Conservation (phyloP, 441 rosid genomes). For the Gossypium gossypioides region DNA sequence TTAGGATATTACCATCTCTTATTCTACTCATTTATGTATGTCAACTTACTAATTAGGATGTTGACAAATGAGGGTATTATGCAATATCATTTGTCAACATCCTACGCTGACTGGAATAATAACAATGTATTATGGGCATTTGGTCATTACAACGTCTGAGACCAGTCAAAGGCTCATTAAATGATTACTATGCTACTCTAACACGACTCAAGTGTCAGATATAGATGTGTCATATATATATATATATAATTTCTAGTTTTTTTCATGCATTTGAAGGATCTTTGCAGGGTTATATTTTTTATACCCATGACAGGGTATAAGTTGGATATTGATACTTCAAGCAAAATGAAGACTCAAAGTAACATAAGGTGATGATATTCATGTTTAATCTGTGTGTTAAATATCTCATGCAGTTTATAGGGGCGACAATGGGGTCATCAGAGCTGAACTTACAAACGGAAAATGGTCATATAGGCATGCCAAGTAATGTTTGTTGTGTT, state of each 20-base stretch:
- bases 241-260: neutral
- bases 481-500: constrained; percentile 56
- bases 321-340: neutral
- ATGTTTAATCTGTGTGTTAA: neutral
- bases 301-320: neutral
- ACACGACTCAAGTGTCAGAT: neutral
- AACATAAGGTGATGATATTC: neutral
- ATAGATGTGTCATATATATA: neutral
- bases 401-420: constrained; percentile 42
- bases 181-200: neutral
- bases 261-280: neutral
- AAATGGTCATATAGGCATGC: constrained; percentile 54
- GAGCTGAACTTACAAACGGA: constrained; percentile 54
- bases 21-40: neutral
- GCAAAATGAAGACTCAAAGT: neutral
- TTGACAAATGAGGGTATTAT: neutral
- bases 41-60: neutral
- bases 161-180: neutral
- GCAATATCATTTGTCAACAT: too few relatives aligned
- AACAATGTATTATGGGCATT: neutral
- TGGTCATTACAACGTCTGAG: neutral
- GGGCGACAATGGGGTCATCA: constrained; percentile 60
- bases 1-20: neutral
- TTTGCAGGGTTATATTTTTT: neutral
- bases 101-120: neutral